Evolutionary conservation across 2,329 filamentous ascomycete genomes (phyloP).

Genomic region (Claviceps purpurea): DNA sequence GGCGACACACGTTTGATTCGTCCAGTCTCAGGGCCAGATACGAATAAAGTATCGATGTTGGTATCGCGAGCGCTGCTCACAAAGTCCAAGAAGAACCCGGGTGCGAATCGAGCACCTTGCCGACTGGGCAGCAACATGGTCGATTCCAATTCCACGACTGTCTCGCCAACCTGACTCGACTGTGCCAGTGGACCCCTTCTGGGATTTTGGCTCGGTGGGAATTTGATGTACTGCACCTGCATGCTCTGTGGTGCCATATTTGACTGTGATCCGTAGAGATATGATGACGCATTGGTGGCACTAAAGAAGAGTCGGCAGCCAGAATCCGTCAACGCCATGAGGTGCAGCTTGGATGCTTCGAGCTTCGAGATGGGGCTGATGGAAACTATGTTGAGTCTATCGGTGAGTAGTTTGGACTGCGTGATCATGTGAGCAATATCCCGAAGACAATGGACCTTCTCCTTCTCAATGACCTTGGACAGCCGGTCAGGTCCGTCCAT

Average conservation of each 20-base stretch:
- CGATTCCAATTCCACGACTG: constrained; percentile 33
- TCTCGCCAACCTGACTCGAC: constrained; percentile 18
- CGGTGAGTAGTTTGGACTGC: constrained; percentile 55
- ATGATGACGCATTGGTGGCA: constrained; percentile 64
- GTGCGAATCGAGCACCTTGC: constrained; percentile 53
- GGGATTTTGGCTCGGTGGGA: constrained; percentile 48
- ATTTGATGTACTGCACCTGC: constrained; percentile 95
- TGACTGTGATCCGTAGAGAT: constrained; percentile 46
- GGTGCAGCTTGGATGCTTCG: constrained; percentile 70
- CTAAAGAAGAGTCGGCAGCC: constrained; percentile 89
- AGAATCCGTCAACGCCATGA: constrained; percentile 82
- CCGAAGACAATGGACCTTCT: constrained; percentile 44
- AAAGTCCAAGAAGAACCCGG: constrained; percentile 85
- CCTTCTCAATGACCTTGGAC: constrained; percentile 52
- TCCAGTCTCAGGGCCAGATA: constrained; percentile 78
- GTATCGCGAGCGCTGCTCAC: constrained; percentile 50
- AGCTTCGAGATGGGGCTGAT: constrained; percentile 71
- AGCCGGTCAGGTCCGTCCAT: constrained; percentile 55
- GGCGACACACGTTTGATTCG: constrained; percentile 53
- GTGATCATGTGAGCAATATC: constrained; percentile 81
- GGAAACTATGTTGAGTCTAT: constrained; percentile 61
- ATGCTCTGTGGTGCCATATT: constrained; percentile 74
- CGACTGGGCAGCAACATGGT: constrained; percentile 35
- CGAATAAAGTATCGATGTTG: constrained; percentile 57
- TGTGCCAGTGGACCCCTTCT: constrained; percentile 15